Base-by-base conservation (phyloP, 495 filamentous ascomycete genomes). In the Lepraria neglecta region DNA sequence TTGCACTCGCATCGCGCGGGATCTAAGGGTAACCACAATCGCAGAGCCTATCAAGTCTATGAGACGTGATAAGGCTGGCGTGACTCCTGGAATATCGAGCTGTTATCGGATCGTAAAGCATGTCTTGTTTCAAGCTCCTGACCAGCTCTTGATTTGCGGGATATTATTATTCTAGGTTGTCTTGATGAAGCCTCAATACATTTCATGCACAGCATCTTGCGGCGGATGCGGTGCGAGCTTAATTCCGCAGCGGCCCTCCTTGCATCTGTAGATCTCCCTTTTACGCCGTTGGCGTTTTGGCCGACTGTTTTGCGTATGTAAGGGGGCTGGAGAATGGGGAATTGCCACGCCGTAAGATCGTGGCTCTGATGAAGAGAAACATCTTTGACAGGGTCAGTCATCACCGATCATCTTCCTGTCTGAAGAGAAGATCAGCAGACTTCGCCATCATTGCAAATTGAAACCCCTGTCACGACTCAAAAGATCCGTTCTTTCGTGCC, bases 171-270 rank as follows among this genome's bases (percentile, higher is more conserved):
- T 38, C 35, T 38, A 38, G 31, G 48, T 27, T n/a, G 4, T 51
- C 33, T 24, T n/a, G 4, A n/a, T 27, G 21, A 53, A 54, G 51
- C 28, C 35, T 46, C 56, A 46, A 21, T 45, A 60, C 45, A 40
- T 60, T 52, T 52, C 46, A 61, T 61, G 59, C 59, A 61, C 48
- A 61, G 59, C 59, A 61, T 61, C 42, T 48, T 61, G 59, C 59
- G 59, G 59, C 59, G 59, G 59, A 61, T 55, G 59, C 59, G 59
- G 50, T 61, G 59, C 51, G 51, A 61, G 59, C 38, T 61, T 61
- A 61, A 61, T 47, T 61, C 40, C 40, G 59, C 59, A 43, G 59
- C 50, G 59, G 38, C 59, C 46, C 59, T 61, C 59, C 59, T 61
- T 61, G 51, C 40, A 52, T 55, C 5, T 55, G 59, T 43, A 61